Conservation (phyloP, 2,329 filamentous ascomycete genomes). For the Pseudocercospora ulei region DNA sequence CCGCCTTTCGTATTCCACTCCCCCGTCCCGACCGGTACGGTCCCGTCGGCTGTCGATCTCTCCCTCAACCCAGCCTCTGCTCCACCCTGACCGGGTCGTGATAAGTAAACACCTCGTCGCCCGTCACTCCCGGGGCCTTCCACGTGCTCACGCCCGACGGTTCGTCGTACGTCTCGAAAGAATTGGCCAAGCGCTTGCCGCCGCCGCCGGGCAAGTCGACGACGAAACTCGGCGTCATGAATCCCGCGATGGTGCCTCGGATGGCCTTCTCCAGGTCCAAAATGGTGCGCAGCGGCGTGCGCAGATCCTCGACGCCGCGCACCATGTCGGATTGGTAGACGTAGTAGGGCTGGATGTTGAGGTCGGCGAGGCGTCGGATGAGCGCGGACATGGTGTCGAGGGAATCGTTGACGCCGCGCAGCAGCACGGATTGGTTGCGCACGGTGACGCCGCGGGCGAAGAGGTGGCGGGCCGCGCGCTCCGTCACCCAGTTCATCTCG, state of each 20-base stretch:
- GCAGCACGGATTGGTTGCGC: constrained; percentile 52
- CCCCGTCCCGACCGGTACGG: no score
- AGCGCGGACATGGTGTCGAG: constrained; percentile 46
- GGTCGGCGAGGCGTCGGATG: constrained; percentile 48
- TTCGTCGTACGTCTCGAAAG: constrained; percentile 47
- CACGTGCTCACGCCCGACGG: constrained; percentile 48
- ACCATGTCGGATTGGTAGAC: constrained; percentile 59
- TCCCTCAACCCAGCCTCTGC: background rate
- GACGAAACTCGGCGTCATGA: constrained; percentile 54
- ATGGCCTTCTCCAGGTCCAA: constrained; percentile 50
- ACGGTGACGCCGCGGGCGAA: constrained; percentile 47
- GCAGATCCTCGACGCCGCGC: constrained; percentile 51
- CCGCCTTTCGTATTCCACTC: no score
- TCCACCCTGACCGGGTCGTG: constrained; percentile 43
- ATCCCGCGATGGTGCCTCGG: constrained; percentile 53
- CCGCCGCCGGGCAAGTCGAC: constrained; percentile 56
- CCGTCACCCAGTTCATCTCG: constrained; percentile 54
- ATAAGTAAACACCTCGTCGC: constrained; percentile 46
- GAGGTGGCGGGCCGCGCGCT: constrained; percentile 45
- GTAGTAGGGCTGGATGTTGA: constrained; percentile 54
- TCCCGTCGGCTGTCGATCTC: constrained; percentile 13
- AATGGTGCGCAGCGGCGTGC: constrained; percentile 52
- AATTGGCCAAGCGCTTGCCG: constrained; percentile 52
- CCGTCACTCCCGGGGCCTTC: constrained; percentile 47
- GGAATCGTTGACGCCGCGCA: constrained; percentile 52